These are phyloP conservation scores for Boletus pseudo-olivaceus DNA, from an alignment of 768 basidiomycete species.

Conservation along the genomic window DNA sequence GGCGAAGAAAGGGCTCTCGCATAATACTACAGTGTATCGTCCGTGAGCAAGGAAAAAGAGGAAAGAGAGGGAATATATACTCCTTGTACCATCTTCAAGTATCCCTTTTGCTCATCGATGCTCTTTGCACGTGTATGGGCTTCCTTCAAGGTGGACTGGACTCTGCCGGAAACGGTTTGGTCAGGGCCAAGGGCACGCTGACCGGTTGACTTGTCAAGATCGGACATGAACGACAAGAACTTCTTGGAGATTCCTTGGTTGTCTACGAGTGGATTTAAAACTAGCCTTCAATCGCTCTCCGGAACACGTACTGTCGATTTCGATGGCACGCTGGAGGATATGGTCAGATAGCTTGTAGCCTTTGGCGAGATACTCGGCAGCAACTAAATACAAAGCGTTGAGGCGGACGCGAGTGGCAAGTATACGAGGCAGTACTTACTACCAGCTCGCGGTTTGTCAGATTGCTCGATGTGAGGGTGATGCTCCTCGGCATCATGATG, in stretches of 20 bases:
- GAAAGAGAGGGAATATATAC: conserved; percentile 35
- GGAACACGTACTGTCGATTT: conserved; percentile 57
- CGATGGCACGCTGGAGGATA: conserved; percentile 75
- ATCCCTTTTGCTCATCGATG: conserved; percentile 80
- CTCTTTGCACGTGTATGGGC: conserved; percentile 68
- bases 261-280: conserved; percentile 32
- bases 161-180: conserved; percentile 73
- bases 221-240: conserved; percentile 77
- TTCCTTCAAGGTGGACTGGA: conserved; percentile 58
- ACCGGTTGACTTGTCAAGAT: conserved; percentile 69
- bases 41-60: background rate
- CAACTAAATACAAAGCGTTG: conserved; percentile 45
- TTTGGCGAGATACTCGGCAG: conserved; percentile 90
- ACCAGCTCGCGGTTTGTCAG: conserved; percentile 87
- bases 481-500: conserved; percentile 43
- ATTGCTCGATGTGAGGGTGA: conserved; percentile 57
- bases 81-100: conserved; percentile 64
- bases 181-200: conserved; percentile 72
- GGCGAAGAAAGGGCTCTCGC: conserved; percentile 69
- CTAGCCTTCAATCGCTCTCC: background rate
- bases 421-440: conserved; percentile 43
- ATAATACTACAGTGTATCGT: conserved; percentile 60
- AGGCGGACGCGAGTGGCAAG: background rate
- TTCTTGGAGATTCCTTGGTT: conserved; percentile 85
- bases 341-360: conserved; percentile 82